phyloP scores from a whole-genome alignment of 805 yeast species.

The Wickerhamomyces subpelliculosus region DNA sequence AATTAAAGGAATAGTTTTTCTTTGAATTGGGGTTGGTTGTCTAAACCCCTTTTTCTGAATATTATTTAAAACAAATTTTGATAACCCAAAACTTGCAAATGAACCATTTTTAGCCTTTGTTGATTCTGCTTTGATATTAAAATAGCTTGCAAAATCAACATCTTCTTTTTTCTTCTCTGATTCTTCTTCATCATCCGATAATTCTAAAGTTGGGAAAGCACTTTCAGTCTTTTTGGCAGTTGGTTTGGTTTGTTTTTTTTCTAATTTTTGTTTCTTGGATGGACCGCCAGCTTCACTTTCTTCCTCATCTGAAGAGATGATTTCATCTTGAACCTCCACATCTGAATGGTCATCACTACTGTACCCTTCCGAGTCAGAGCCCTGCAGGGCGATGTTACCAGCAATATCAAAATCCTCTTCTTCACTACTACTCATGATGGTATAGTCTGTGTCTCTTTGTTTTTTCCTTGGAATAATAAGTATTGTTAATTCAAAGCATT shows the following conservation, averaged over 20 bases:
- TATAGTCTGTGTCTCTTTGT: too few species aligned
- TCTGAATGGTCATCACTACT: conserved; percentile 22
- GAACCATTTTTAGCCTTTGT: conserved; percentile 71
- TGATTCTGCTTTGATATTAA: conserved; percentile 33
- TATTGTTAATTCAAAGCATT: too few species aligned
- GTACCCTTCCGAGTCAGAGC: conserved; percentile 29
- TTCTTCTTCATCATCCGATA: conserved; percentile 45
- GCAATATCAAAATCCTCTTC: conserved; percentile 60
- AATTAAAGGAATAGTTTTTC: conserved; percentile 89
- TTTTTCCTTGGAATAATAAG: too few species aligned
- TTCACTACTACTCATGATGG: conserved; percentile 26
- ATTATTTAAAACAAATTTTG: conserved; percentile 61
- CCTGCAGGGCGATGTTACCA: conserved; percentile 44
- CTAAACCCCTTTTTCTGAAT: conserved; percentile 80
- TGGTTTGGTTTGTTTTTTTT: conserved; percentile 6
- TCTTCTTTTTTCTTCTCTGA: conserved; percentile 30
- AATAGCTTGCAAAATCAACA: conserved; percentile 40
- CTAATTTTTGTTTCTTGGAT: conserved; percentile 22
- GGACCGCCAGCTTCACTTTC: conserved; percentile 14
- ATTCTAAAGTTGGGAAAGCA: conserved; percentile 44
- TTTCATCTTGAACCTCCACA: conserved; percentile 45
- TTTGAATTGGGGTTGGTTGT: conserved; percentile 96
- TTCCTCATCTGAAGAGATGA: conserved; percentile 29
- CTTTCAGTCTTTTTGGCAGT: conserved; percentile 3
- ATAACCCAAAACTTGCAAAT: conserved; percentile 85